Evolutionary conservation across 345 rosid species (phyloP), one percentile per base, ranked within the genome.

Genomic region (Anacardium occidentale): DNA sequence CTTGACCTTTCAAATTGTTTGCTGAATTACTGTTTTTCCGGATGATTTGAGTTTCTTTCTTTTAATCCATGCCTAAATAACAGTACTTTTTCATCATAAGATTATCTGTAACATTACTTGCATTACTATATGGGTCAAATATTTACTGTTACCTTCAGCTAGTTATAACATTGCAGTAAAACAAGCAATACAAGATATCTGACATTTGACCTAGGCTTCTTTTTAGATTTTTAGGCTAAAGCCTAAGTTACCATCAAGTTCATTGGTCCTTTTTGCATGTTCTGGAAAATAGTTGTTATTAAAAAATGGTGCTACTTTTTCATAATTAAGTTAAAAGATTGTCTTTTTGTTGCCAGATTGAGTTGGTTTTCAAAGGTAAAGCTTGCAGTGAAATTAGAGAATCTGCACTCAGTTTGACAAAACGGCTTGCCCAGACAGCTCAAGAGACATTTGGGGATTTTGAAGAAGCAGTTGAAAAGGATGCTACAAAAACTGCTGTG

Each of bases 401-500:
- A 75, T 89, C 96, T 73, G 88, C 97, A 72, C 64, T 81, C 76
- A 90, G 94, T 67, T 85, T 95, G 88, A 92, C 97, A 57, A 92
- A 89, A 77, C 54, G 90, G 76, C 94, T 95, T 62, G 98, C 98
- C 12, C 91, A 87, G 78, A 92, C 98, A 62, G 96, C 96, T 80
- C 93, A 92, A 79, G 97, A 92, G 63, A 92, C 99, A 72, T 92
- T 92, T 74, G 98, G 99, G 75, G 99, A 92, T 91, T 95, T 95
- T 56, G 97, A 90, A 86, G 98, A 91, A 84, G 98, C 96, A 21
- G 98, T 95, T 80, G 99, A 92, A 77, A 95, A 91, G 78, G 99
- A 95, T 83, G 94, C 99, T 8, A 92, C 99, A 68, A 92, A 89
- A 81, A 95, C 94, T 15, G 92, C 91, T 64, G 99, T 92, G 52